Conservation (phyloP, 1,284 basidiomycete genomes). For the Cronartium quercuum region DNA sequence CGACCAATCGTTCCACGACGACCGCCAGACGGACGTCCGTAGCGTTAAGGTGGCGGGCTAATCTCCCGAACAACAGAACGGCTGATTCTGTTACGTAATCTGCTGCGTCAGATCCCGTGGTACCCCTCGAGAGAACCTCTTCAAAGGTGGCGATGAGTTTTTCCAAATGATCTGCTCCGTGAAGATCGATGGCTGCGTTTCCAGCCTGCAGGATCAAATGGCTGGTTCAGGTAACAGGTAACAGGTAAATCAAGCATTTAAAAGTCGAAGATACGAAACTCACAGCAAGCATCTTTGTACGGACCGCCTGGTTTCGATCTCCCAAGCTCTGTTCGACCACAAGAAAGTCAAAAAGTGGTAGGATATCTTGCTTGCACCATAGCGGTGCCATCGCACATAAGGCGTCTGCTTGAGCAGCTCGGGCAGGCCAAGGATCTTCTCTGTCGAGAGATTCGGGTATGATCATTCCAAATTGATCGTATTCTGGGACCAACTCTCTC, state of each 20-base stretch:
- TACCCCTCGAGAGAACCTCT: slow-evolving; percentile 57
- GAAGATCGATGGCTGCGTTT: slow-evolving; percentile 71
- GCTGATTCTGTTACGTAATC: slow-evolving; percentile 92
- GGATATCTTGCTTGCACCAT: slow-evolving; percentile 63
- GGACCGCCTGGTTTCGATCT: slow-evolving; percentile 74
- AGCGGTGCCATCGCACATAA: slow-evolving; percentile 66
- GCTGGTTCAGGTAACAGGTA: background rate
- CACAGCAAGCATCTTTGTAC: slow-evolving; percentile 70
- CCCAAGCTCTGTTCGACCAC: slow-evolving; percentile 79
- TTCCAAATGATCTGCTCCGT: slow-evolving; percentile 68
- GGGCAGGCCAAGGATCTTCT: slow-evolving; percentile 82
- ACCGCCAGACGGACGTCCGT: slow-evolving; percentile 68
- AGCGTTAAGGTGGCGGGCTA: slow-evolving; percentile 77
- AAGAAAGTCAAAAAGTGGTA: slow-evolving; percentile 79
- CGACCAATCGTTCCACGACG: slow-evolving; percentile 85
- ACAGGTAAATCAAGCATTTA: background rate
- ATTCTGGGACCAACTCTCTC: slow-evolving; percentile 44
- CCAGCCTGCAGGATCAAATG: slow-evolving; percentile 57
- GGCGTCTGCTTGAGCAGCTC: slow-evolving; percentile 68
- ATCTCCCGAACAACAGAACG: slow-evolving; percentile 87
- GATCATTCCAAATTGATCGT: slow-evolving; percentile 68
- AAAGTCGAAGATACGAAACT: background rate
- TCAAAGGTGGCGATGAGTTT: slow-evolving; percentile 81
- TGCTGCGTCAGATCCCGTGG: slow-evolving; percentile 54
- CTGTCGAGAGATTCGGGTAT: slow-evolving; percentile 81